Base-by-base conservation (phyloP, 2,329 filamentous ascomycete genomes). In the Penicillium sp. region DNA sequence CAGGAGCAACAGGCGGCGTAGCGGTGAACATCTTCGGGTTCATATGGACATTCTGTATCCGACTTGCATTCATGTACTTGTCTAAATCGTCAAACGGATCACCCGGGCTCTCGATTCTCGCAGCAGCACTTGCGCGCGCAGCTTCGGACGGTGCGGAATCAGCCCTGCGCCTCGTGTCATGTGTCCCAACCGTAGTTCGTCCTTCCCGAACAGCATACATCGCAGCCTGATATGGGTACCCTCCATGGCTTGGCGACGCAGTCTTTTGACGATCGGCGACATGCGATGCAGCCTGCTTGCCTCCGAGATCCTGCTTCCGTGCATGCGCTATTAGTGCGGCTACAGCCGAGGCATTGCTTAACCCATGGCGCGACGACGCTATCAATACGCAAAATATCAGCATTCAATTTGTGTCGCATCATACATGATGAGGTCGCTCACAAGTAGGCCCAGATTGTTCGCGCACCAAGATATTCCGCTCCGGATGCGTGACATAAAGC, bases 1-100 rank as follows among this genome's bases (percentile, higher is more conserved):
- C 91, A 2, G 85, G 80, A 29, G 86, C 83, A 3, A 96, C 86
- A 0, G 89, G 89, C 4, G 93, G 92, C 38, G 87, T 81, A 1
- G 91, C 89, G 0, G 90, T 92, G 73, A 90, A 96, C 87, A 96
- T 91, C 64, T 89, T 88, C 78, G 92, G 86, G 59, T 86, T 91
- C 44, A 88, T 89, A 61, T 84, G 84, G 1, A 90, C 87, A 56
- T 93, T 86, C 58, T 84, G 82, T 45, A 88, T 83, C 31, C 85
- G 79, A 11, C 91, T 91, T 3, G 84, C 86, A 61, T 89, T 87
- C 56, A 76, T 69, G 8, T 73, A 65, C 44, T 66, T 68, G 21
- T 76, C 72, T 15, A 76, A 50, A 63, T 85, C 82, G 1, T 82
- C 79, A 5, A 83, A 76, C 1, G 83, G 76, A 52, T 81, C 81